A percentile compares a stretch with the other conserved stretches of the same genome.
Conservation (phyloP, 148 eudicot species). For the Amaranthus cruentus region DNA sequence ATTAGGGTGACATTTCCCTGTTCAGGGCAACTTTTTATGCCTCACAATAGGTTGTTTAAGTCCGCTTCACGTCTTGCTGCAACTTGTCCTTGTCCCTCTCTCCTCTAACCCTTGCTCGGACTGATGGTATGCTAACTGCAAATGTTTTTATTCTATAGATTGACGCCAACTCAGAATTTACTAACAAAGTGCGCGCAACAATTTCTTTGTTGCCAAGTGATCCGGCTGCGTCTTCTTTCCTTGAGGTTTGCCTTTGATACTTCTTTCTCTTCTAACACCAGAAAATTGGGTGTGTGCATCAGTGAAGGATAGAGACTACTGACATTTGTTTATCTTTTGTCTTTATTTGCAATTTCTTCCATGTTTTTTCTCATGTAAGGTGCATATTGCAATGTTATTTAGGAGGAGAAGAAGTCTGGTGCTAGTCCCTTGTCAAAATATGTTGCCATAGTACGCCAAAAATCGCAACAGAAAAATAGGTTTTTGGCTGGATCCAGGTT, state of each 20-base stretch:
- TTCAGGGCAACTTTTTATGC: too few relatives aligned
- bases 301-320: not conserved
- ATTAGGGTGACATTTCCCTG: too few relatives aligned
- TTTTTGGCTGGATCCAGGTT: constrained; percentile 75
- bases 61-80: too few relatives aligned
- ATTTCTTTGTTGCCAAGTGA: constrained; percentile 77
- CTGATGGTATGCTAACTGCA: constrained; percentile 13
- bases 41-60: too few relatives aligned
- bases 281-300: not conserved
- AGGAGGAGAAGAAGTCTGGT: constrained; percentile 73
- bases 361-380: not conserved
- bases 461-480: constrained; percentile 65
- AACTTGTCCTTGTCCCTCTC: not conserved
- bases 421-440: constrained; percentile 69
- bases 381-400: not conserved
- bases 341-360: not conserved
- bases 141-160: constrained; percentile 35
- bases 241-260: constrained; percentile 49
- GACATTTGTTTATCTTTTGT: not conserved
- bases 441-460: constrained; percentile 51
- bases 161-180: constrained; percentile 73
- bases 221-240: constrained; percentile 62
- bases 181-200: constrained; percentile 59
- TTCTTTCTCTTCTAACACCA: not conserved
- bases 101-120: not conserved